phyloP scores from a whole-genome alignment of 331 rosid genomes.

The Malus hybrid region DNA sequence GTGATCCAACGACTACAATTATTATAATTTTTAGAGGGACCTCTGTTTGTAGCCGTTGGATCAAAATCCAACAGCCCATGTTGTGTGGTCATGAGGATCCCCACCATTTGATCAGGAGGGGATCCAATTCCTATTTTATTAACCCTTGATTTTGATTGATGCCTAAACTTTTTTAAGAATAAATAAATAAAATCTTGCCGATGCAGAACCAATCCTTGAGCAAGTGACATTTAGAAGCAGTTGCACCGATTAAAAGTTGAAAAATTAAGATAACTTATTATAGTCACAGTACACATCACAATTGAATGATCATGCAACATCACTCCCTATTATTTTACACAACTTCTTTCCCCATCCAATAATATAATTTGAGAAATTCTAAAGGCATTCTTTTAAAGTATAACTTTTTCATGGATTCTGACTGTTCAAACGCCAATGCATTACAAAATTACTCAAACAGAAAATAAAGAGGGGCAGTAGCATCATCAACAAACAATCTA shows the following conservation, averaged over 20 bases:
- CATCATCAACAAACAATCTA: constrained; percentile 1
- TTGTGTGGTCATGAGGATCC: too few relatives aligned
- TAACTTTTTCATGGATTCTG: too few relatives aligned
- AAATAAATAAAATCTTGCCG: neutral
- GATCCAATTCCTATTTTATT: neutral
- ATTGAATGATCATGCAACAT: neutral
- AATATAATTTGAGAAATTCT: neutral
- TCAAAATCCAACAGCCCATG: too few relatives aligned
- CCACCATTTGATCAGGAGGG: too few relatives aligned
- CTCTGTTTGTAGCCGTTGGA: too few relatives aligned
- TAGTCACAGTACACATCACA: neutral
- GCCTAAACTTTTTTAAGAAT: neutral
- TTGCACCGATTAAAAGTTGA: neutral
- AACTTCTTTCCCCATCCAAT: neutral
- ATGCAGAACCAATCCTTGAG: neutral
- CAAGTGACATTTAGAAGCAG: neutral
- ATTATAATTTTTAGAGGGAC: too few relatives aligned
- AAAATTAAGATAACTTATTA: neutral
- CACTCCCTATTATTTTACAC: neutral
- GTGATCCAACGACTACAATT: too few relatives aligned
- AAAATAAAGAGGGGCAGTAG: neutral
- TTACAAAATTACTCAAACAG: neutral
- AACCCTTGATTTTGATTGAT: constrained; percentile 12
- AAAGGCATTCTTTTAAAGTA: too few relatives aligned
- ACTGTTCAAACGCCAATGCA: neutral